A percentile compares a stretch with the other conserved stretches of the same genome.
Evolutionary conservation across 2,329 filamentous ascomycete species (phyloP).

Genomic region (Xylaria polymorpha): DNA sequence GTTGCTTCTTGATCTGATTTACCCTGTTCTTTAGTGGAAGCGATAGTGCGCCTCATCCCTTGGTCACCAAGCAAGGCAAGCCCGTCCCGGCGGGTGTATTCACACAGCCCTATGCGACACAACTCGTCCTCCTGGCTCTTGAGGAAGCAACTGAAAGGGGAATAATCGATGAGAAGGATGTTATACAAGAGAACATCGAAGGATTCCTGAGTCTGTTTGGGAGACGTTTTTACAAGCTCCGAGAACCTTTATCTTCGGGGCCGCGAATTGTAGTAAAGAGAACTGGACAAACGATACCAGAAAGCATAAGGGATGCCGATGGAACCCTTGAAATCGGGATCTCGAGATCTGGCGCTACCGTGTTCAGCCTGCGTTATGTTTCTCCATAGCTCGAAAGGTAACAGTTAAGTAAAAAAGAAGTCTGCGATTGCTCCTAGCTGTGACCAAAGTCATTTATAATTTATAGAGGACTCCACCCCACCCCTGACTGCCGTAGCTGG

Average conservation of each 20-base stretch:
- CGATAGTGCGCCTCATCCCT: slow-evolving; percentile 73
- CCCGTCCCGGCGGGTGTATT: slow-evolving; percentile 77
- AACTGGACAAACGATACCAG: slow-evolving; percentile 59
- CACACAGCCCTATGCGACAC: slow-evolving; percentile 68
- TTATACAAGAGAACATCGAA: slow-evolving; percentile 66
- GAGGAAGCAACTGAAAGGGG: slow-evolving; percentile 69
- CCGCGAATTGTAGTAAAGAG: slow-evolving; percentile 67
- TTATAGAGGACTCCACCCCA: neutral
- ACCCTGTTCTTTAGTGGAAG: slow-evolving; percentile 56
- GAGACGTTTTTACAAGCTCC: slow-evolving; percentile 64
- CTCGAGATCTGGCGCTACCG: slow-evolving; percentile 55
- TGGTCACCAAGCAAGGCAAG: slow-evolving; percentile 64
- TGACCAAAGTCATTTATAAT: slow-evolving; percentile 21
- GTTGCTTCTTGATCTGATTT: slow-evolving; percentile 24
- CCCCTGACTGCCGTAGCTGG: slow-evolving; percentile 10
- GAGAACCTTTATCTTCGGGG: slow-evolving; percentile 58
- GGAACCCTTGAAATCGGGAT: slow-evolving; percentile 58
- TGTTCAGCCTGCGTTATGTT: slow-evolving; percentile 55
- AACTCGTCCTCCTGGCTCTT: slow-evolving; percentile 71
- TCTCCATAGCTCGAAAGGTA: slow-evolving; percentile 37
- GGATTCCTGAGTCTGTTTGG: slow-evolving; percentile 66
- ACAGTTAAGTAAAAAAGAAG: neutral
- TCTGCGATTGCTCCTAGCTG: neutral
- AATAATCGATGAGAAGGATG: slow-evolving; percentile 61
- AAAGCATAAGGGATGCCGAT: slow-evolving; percentile 54